Evolutionary conservation across 495 filamentous ascomycete genomes (phyloP).

Genomic region (Pyrenopolyporus hunteri): DNA sequence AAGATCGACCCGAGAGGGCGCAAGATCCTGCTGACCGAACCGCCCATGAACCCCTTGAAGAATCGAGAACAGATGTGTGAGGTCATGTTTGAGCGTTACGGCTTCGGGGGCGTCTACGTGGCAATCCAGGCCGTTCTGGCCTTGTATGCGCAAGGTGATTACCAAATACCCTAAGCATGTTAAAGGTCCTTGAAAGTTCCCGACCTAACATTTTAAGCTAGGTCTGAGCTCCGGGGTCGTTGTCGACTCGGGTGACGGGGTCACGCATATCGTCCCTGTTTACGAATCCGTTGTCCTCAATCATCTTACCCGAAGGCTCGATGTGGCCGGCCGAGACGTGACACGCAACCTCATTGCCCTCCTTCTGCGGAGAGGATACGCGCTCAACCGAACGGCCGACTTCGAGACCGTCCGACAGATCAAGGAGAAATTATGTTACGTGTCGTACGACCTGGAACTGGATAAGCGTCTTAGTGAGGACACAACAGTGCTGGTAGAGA

Average conservation of each 20-base stretch:
- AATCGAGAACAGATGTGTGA: slow-evolving; percentile 97
- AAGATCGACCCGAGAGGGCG: slow-evolving; percentile 86
- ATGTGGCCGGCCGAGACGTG: slow-evolving; percentile 96
- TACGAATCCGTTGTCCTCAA: slow-evolving; percentile 97
- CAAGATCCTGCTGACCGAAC: slow-evolving; percentile 98
- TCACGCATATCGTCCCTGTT: slow-evolving; percentile 97
- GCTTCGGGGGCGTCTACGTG: slow-evolving; percentile 96
- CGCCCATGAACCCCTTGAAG: slow-evolving; percentile 94
- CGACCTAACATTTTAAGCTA: slow-evolving; percentile 46
- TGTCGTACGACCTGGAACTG: slow-evolving; percentile 95
- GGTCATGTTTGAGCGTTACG: slow-evolving; percentile 97
- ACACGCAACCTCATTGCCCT: slow-evolving; percentile 96
- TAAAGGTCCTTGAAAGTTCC: not conserved
- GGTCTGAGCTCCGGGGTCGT: slow-evolving; percentile 95
- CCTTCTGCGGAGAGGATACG: slow-evolving; percentile 93
- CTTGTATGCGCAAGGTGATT: slow-evolving; percentile 90
- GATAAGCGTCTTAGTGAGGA: slow-evolving; percentile 97
- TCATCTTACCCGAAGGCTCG: slow-evolving; percentile 90
- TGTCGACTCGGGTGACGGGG: slow-evolving; percentile 96
- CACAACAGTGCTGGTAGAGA: slow-evolving; percentile 96
- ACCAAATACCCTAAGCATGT: not conserved
- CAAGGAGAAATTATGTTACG: slow-evolving; percentile 99
- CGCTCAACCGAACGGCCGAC: slow-evolving; percentile 96
- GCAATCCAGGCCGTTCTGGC: slow-evolving; percentile 98
- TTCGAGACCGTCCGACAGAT: slow-evolving; percentile 99